Evolutionary conservation across 2,329 filamentous ascomycete species (phyloP), one percentile per base, ranked within the genome.

Genomic region (Fusarium acutatum): DNA sequence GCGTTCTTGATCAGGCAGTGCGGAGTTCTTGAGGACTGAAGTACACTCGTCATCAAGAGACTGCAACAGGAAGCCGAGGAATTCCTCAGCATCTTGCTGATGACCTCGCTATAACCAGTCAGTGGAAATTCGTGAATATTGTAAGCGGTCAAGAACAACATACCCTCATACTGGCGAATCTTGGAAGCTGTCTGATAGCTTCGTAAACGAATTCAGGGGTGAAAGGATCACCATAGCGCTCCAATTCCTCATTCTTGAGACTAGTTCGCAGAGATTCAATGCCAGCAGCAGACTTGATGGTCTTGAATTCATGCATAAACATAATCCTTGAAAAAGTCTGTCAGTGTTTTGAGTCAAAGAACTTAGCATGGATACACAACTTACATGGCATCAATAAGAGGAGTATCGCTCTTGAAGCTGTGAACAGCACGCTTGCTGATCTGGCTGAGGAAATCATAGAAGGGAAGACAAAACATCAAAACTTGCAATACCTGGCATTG

Each of bases 81-180:
- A 99, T 79, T 99, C 96, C 80, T 99, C 95, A 3, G 96, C 96
- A 84, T 99, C 96, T 85, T 99, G 96, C 81, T 99, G 96, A 77
- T 98, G 96, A 22, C 96, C 96, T 69, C 95, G 93, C 92, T 95
- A 73, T 58, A 62, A 30, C 83, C 3, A 46, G 52, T 74, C 47
- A 75, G 53, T 28, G 52, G 15, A 14, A 24, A 8, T n/a, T 30
- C n/a, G 35, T 4, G 20, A 12, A 15, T 18, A n/a, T 10, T n/a
- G 15, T 7, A 35, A 35, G 24, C 14, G 17, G 8, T 7, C 6
- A 28, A 20, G n/a, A 26, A 11, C 6, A 47, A 85, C 91, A 82
- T 86, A 95, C 93, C 80, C 93, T 92, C 95, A 99, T 98, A 79
- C 93, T 94, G 30, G 94, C 92, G 82, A 99, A 99, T 60, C 95